Base-by-base conservation (phyloP, 768 basidiomycete genomes). In the Boletus vinaceobasis region DNA sequence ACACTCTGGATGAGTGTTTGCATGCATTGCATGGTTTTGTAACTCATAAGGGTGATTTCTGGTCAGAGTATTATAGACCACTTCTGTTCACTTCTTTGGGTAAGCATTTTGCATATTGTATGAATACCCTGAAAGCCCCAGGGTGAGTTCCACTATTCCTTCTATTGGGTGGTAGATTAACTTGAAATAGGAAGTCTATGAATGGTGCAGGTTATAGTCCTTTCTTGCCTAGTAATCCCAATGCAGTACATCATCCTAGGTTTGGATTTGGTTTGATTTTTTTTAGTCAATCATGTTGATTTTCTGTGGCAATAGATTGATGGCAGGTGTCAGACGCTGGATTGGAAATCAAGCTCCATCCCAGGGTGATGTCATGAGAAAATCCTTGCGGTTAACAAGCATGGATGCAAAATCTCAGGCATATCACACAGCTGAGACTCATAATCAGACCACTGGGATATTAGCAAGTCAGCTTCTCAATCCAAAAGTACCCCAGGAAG, bases 71-170 rank as follows among this genome's bases (percentile, higher is more conserved):
- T 72, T 96, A 96, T 63, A 77, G 90, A 7, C 93, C 93, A 10
- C 69, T 86, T 51, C 67, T 93, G 47, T 93, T 93, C 72, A 95
- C 93, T 0, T 85, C 86, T 5, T 72, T 95, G 49, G 88, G 86
- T 17, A 90, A 92, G 65, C 92, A 93, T 65, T 94, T 94, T 71
- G 90, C 89, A 11, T 94, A 86, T 73, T 87, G 85, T n/a, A 93
- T 95, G 87, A 93, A 92, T 57, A 93, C 90, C 5, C 70, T 88
- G 46, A 91, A 90, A 66, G 76, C 92, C 2, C 88, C 89, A 31
- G 90, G 88, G 91, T 88, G 59, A 49, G 86, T 48, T 27, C 38
- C 15, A 0, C 7, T 2, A 13, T 48, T 11, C 1, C 1, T 21
- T 47, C 14, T 10, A 4, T 26, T n/a, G 0, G 46, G 21, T 8